These are phyloP conservation scores for Biancaea sappan DNA, from an alignment of 306 rosid species.

Conservation along the genomic window DNA sequence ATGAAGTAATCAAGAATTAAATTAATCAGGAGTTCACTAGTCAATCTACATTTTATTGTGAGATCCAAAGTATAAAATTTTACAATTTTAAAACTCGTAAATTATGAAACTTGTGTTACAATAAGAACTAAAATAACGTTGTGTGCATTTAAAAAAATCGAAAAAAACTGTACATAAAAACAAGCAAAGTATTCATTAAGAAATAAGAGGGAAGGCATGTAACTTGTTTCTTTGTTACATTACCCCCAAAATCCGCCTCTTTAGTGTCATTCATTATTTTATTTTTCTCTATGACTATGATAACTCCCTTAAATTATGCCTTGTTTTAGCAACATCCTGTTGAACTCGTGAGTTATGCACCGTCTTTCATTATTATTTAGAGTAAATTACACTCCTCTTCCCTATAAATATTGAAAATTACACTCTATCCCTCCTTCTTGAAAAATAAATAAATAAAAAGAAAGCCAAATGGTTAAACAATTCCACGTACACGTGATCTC, in stretches of 20 bases:
- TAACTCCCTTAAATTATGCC: constrained; percentile 12
- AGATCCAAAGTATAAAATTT: background rate
- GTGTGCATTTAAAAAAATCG: background rate
- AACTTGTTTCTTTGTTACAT: background rate
- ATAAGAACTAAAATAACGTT: background rate
- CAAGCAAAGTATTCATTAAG: background rate
- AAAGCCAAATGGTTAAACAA: background rate
- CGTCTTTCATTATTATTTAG: too few relatives aligned
- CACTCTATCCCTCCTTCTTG: too few relatives aligned
- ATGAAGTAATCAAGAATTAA: too few relatives aligned
- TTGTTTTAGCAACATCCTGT: background rate
- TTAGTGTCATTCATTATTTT: background rate
- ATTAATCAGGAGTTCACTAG: too few relatives aligned
- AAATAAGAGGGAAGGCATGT: background rate
- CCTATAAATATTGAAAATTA: too few relatives aligned
- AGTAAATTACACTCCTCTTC: too few relatives aligned
- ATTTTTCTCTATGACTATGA: background rate
- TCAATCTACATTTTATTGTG: too few relatives aligned
- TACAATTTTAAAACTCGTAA: background rate
- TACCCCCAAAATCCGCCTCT: constrained; percentile 1
- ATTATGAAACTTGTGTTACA: background rate
- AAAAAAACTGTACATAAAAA: background rate
- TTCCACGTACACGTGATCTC: background rate
- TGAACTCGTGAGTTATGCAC: too few relatives aligned
- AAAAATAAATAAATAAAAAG: too few relatives aligned